Evolutionary conservation across 176 grass and related monocot species (phyloP), one percentile per base, ranked within the genome.

Genomic region (Aegilops tauschii): DNA sequence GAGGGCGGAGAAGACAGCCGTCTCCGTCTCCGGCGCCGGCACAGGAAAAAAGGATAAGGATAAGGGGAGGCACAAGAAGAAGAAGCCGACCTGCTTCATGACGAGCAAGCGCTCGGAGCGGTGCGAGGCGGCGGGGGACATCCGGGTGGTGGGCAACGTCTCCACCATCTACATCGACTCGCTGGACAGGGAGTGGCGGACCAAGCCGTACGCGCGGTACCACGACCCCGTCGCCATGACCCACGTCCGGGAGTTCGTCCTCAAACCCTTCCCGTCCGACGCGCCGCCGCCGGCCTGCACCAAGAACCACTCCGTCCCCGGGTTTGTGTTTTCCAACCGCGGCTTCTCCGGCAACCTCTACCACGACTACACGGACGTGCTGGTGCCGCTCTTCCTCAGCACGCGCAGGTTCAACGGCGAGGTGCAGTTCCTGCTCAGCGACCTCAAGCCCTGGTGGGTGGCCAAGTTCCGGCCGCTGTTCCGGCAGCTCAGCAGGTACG

Each of bases 351-450:
- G 93, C 23, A 98, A 98, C 80, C 84, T 98, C 25, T 98, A 95
- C 91, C 95, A 98, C 83, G 93, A 95, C 86, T 98, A 95, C 84
- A 98, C 95, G 6, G 95, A 98, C 76, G 95, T 95, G 79, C 70
- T 98, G 42, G 88, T 98, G 32, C 95, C 95, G 7, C 77, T 98
- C 2, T 98, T 98, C 93, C 87, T 98, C 67, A 95, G 92, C 91
- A 92, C 93, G 10, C 85, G 80, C 90, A 84, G 61, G 28, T 98
- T 95, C 88, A 87, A 87, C 1, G 84, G 91, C 14, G 78, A 92
- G 36, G 93, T 98, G 18, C 82, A 86, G 81, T 93, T 98, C 79
- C 73, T 95, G 34, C 87, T 98, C 21, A 83, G 86, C 20, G 78
- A 83, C 40, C 56, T 92, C 40, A 95, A 95, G 78, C 61, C 91